Evolutionary conservation across 2,329 filamentous ascomycete genomes (phyloP), one percentile per base, ranked within the genome.

Genomic region (Diplocarpon rosae): DNA sequence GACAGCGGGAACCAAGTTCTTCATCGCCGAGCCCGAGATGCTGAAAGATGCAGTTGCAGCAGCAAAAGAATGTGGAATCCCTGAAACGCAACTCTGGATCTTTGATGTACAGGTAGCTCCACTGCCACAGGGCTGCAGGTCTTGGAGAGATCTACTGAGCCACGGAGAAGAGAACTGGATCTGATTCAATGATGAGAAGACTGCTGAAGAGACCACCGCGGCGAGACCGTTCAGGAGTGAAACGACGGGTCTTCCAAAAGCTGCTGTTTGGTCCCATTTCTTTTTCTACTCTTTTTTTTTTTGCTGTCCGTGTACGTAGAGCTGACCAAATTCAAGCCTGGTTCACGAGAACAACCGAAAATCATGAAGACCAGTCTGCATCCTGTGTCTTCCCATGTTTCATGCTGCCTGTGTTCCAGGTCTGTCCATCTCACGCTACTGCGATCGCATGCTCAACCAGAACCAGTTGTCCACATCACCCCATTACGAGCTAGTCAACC

Each of bases 341-440:
- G 33, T 14, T 10, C 33, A 14, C 10, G 76, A 46, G 80, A 70
- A 79, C 46, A 70, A 69, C 0, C 61, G 65, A 0, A 66, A 72
- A 33, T 64, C 75, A 1, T 69, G 69, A 46, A 62, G 65, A 17
- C 6, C 56, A 24, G 39, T 67, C 12, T 78, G 83, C 47, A 56
- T 76, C 8, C 65, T 70, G 49, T 69, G 63, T 43, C 65, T 72
- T 24, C 72, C 71, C 11, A 69, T 73, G 61, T 76, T 76, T 54
- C 72, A 76, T 55, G 63, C 90, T 8, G 80, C 78, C 57, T 84
- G 87, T 61, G 67, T 92, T 15, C 87, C 87, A 0, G 76, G 50
- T 54, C 39, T 17, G 16, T 11, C 7, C 16, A 27, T n/a, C 34
- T 20, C 8, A 12, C 4, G 6, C 1, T 20, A 12, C 14, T 15